Conservation (phyloP, 768 basidiomycete species). For the Trametes sanguinea region DNA sequence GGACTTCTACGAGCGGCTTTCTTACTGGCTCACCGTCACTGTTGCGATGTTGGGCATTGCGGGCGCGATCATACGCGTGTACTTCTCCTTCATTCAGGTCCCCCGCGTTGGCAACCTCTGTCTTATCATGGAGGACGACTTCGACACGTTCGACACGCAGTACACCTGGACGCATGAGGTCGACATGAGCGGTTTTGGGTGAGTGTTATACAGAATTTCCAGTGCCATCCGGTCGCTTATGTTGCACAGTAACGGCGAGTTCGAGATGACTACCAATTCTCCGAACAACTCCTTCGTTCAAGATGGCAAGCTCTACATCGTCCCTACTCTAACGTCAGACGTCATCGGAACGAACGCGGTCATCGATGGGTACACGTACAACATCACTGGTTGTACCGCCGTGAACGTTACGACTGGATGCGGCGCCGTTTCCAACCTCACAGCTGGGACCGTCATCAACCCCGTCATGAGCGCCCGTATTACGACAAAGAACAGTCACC, state of each 20-base stretch:
- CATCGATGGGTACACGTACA: slow-evolving; percentile 72
- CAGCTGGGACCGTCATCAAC: slow-evolving; percentile 71
- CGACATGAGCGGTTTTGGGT: slow-evolving; percentile 86
- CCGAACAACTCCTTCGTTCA: slow-evolving; percentile 73
- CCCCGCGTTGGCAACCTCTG: slow-evolving; percentile 55
- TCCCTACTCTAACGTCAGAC: slow-evolving; percentile 82
- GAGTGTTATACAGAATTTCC: slow-evolving; percentile 30
- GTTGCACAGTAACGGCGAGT: slow-evolving; percentile 64
- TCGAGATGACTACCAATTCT: slow-evolving; percentile 81
- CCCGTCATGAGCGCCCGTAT: slow-evolving; percentile 84
- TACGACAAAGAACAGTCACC: slow-evolving; percentile 70
- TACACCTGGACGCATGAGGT: slow-evolving; percentile 75
- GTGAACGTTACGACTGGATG: slow-evolving; percentile 51
- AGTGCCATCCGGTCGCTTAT: not conserved
- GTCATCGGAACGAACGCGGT: slow-evolving; percentile 55
- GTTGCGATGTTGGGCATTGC: slow-evolving; percentile 56
- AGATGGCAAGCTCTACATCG: slow-evolving; percentile 76
- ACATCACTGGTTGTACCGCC: slow-evolving; percentile 80
- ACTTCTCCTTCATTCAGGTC: slow-evolving; percentile 56
- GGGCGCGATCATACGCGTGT: slow-evolving; percentile 55
- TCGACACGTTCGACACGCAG: slow-evolving; percentile 58
- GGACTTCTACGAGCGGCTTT: slow-evolving; percentile 52
- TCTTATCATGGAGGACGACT: slow-evolving; percentile 75
- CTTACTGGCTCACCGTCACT: slow-evolving; percentile 59
- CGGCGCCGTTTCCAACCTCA: slow-evolving; percentile 70